These are phyloP conservation scores for Alternaria atra DNA, from an alignment of 2,329 filamentous ascomycete genomes.

Conservation along the genomic window DNA sequence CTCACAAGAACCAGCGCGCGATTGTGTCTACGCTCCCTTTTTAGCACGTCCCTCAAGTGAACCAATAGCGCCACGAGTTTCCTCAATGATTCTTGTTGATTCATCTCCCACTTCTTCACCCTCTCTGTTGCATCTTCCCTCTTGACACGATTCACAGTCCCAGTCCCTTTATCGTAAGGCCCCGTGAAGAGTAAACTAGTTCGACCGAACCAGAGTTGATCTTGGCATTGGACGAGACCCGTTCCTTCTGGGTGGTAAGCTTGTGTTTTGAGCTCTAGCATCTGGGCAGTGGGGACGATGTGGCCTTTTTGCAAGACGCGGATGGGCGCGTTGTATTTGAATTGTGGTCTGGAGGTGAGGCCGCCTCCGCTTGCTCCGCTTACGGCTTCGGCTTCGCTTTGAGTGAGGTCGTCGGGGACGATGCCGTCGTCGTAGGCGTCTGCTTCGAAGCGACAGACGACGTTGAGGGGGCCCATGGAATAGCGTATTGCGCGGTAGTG, in stretches of 20 bases:
- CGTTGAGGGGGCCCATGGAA: constrained; percentile 34
- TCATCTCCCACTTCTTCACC: constrained; percentile 32
- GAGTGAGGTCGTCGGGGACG: constrained; percentile 18
- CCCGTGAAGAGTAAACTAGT: constrained; percentile 37
- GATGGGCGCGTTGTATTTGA: constrained; percentile 28
- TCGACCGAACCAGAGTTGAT: constrained; percentile 46
- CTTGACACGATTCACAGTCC: constrained; percentile 23
- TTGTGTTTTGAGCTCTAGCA: constrained; percentile 40
- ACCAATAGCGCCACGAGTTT: constrained; percentile 34
- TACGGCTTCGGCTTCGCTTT: constrained; percentile 17
- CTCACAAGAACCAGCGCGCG: constrained; percentile 27
- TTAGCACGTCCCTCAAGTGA: constrained; percentile 21
- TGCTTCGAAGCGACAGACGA: constrained; percentile 41
- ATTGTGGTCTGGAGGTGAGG: constrained; percentile 14
- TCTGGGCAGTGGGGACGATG: constrained; percentile 31
- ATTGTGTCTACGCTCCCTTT: constrained; percentile 23
- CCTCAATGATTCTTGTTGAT: constrained; percentile 31
- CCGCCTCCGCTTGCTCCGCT: constrained; percentile 17
- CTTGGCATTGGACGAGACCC: constrained; percentile 26
- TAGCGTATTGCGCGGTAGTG: constrained; percentile 45
- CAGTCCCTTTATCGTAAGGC: constrained; percentile 24
- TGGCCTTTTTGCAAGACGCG: constrained; percentile 36
- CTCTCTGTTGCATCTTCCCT: constrained; percentile 27
- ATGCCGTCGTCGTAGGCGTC: constrained; percentile 38
- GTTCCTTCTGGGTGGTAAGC: constrained; percentile 17